Percentiles rank a stretch among this genome's conserved stretches.
These are phyloP conservation scores for Pythium dissimile DNA, from an alignment of 352 stramenopile species.

Conservation along the genomic window DNA sequence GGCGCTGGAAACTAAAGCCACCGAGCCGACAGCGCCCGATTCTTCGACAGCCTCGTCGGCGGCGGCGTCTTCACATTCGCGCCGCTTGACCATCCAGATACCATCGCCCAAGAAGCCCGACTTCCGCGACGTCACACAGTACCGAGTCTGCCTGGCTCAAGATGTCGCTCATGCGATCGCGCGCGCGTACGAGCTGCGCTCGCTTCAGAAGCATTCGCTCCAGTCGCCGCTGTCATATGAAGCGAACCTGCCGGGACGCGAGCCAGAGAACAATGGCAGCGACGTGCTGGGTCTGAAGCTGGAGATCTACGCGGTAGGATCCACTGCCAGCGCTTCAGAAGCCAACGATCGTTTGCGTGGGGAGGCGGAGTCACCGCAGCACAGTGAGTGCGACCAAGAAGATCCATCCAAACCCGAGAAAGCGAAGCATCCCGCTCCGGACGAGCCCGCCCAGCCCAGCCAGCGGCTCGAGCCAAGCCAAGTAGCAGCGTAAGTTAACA, in stretches of 20 bases:
- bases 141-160: constrained; percentile 31
- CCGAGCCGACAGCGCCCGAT: neutral
- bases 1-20: neutral
- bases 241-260: neutral
- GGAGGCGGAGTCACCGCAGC: constrained; percentile 7
- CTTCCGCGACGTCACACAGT: constrained; percentile 8
- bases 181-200: constrained; percentile 26
- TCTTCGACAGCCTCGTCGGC: neutral
- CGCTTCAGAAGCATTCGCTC: constrained; percentile 5
- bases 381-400: constrained; percentile 24
- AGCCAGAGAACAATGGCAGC: constrained; percentile 37
- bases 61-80: neutral
- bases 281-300: too few relatives aligned
- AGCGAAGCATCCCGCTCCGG: neutral
- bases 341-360: neutral
- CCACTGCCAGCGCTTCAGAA: too few relatives aligned
- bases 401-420: neutral
- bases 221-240: constrained; percentile 7
- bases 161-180: constrained; percentile 44
- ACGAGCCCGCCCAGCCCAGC: neutral
- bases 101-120: constrained; percentile 8
- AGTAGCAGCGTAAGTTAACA: neutral
- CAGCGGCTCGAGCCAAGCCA: neutral
- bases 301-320: too few relatives aligned
- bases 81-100: constrained; percentile 18